Conservation (phyloP, 2,329 filamentous ascomycete species). For the Akanthomyces muscarius region DNA sequence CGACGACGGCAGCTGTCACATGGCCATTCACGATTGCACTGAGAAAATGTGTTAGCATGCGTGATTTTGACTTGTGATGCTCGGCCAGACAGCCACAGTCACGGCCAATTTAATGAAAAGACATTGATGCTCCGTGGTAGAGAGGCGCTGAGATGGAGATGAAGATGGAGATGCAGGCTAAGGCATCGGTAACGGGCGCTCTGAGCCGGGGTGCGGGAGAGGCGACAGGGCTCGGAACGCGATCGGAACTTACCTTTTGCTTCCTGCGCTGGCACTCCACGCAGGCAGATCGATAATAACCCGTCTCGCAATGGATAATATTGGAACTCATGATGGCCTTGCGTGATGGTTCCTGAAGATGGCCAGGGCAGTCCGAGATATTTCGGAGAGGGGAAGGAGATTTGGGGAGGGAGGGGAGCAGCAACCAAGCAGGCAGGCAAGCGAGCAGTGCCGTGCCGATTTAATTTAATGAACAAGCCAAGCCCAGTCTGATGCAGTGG, state of each 20-base stretch:
- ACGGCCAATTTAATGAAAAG: neutral
- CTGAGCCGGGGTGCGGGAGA: neutral
- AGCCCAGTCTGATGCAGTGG: neutral
- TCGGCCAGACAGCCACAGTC: neutral
- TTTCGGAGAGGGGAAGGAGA: slow-evolving; percentile 8
- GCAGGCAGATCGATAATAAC: slow-evolving; percentile 35
- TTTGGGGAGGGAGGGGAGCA: neutral
- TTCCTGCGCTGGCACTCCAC: slow-evolving; percentile 40
- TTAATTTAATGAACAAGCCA: neutral
- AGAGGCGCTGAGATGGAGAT: neutral
- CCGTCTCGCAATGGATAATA: slow-evolving; percentile 16
- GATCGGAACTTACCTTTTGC: slow-evolving; percentile 31
- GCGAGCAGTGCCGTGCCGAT: neutral
- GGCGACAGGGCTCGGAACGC: neutral
- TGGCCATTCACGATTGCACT: slow-evolving; percentile 33
- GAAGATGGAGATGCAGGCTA: neutral
- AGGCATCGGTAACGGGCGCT: neutral
- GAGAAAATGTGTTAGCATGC: neutral
- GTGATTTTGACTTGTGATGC: no score
- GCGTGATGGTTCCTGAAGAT: slow-evolving; percentile 4
- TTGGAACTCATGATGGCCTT: slow-evolving; percentile 16
- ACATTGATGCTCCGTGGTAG: no score
- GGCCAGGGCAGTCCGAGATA: neutral
- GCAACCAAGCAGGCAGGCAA: neutral
- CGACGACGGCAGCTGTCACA: slow-evolving; percentile 31